These are phyloP conservation scores for Dentipellis sp. DNA, from an alignment of 768 basidiomycete genomes.

Conservation along the genomic window DNA sequence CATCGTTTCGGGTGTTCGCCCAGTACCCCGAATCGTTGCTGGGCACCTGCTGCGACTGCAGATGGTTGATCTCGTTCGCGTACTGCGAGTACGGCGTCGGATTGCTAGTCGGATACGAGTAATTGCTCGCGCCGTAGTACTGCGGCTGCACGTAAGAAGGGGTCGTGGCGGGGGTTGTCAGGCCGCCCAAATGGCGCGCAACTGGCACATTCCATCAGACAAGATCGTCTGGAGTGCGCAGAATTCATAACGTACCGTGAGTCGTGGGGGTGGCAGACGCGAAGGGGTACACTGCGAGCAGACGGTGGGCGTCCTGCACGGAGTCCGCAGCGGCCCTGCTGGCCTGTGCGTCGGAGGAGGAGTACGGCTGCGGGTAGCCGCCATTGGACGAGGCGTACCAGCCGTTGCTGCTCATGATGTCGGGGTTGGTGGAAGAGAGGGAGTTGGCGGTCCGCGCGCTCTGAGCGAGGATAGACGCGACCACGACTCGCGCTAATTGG, in stretches of 20 bases:
- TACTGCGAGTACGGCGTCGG: conserved; percentile 60
- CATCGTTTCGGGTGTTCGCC: conserved; percentile 52
- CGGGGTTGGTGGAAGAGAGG: background rate
- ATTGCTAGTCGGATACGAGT: conserved; percentile 24
- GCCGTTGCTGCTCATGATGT: conserved; percentile 8
- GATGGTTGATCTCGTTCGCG: conserved; percentile 48
- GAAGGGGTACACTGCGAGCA: conserved; percentile 62
- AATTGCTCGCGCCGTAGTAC: conserved; percentile 29
- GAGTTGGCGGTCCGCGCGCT: background rate
- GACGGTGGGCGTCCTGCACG: conserved; percentile 57
- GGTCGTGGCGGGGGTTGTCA: conserved; percentile 49
- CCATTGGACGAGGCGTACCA: conserved; percentile 9
- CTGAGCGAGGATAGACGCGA: background rate
- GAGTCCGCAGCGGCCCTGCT: conserved; percentile 29
- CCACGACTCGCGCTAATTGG: background rate
- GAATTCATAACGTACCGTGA: conserved; percentile 41
- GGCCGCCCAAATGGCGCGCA: conserved; percentile 51
- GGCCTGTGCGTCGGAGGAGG: conserved; percentile 4
- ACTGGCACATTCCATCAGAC: conserved; percentile 30
- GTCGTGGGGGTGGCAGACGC: conserved; percentile 71
- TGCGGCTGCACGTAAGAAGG: conserved; percentile 57
- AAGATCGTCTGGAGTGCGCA: background rate
- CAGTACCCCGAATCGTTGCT: conserved; percentile 49
- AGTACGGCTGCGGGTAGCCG: background rate
- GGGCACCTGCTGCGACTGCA: conserved; percentile 38